Percentiles rank a stretch among this genome's conserved stretches.
Conservation (phyloP, 2,329 filamentous ascomycete species). For the Cladophialophora psammophila region DNA sequence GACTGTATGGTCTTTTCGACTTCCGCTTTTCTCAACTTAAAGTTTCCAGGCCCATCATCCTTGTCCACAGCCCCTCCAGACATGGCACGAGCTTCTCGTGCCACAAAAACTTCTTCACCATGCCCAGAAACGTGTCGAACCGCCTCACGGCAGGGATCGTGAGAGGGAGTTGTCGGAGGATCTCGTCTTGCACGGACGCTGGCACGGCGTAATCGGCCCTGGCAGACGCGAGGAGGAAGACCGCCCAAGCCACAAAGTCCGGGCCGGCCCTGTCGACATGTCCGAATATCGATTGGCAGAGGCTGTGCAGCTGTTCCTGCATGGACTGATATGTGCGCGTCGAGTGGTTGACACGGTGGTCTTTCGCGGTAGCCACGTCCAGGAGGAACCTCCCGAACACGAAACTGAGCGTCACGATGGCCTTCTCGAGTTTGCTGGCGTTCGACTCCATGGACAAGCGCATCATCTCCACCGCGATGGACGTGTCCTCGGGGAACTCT, state of each 20-base stretch:
- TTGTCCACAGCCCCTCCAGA: constrained; percentile 4
- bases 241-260: constrained; percentile 14
- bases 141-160: not conserved
- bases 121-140: not conserved
- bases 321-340: constrained; percentile 1
- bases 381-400: constrained; percentile 6
- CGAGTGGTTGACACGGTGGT: not conserved
- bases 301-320: not conserved
- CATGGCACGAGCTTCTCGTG: constrained; percentile 14
- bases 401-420: constrained; percentile 9
- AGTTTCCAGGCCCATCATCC: not conserved
- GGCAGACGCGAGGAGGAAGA: constrained; percentile 11
- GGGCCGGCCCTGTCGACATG: not conserved
- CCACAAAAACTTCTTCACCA: constrained; percentile 11
- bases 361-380: not conserved
- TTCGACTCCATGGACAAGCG: constrained; percentile 15
- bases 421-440: constrained; percentile 7
- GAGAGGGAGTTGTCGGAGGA: not conserved
- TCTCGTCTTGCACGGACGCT: not conserved
- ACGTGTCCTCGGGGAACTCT: constrained; percentile 10
- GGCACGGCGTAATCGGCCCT: constrained; percentile 10
- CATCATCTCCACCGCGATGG: constrained; percentile 22
- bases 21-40: not conserved
- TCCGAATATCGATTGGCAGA: constrained; percentile 3
- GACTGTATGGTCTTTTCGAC: not conserved